phyloP scores from a whole-genome alignment of 805 yeast species.

The Nakazawaea wyomingensis region DNA sequence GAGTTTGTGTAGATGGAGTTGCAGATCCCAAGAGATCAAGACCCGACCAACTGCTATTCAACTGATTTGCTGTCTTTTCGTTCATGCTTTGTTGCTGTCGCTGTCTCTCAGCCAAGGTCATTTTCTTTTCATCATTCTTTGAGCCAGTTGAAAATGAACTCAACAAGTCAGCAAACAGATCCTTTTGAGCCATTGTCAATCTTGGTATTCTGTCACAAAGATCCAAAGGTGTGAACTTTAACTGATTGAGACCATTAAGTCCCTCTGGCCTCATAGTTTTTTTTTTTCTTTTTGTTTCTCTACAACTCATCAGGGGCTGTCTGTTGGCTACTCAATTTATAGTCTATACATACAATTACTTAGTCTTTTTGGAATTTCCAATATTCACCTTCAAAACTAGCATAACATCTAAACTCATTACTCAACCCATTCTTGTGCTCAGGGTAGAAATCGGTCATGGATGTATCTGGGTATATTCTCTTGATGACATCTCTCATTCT shows the following conservation, averaged over 20 bases:
- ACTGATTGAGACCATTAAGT: too few species aligned
- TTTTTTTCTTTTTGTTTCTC: too few species aligned
- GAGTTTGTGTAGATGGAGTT: conserved; percentile 5
- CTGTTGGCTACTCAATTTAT: background rate
- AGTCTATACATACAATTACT: background rate
- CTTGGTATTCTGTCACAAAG: too few species aligned
- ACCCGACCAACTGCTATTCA: conserved; percentile 26
- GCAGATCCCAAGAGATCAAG: conserved; percentile 31
- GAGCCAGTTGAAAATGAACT: conserved; percentile 23
- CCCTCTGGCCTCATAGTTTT: too few species aligned
- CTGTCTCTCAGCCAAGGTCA: conserved; percentile 31
- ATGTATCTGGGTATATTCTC: conserved; percentile 57
- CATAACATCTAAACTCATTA: conserved; percentile 84
- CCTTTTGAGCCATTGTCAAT: conserved; percentile 19
- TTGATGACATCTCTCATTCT: conserved; percentile 67
- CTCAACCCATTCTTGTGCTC: conserved; percentile 81
- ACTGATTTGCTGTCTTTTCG: background rate
- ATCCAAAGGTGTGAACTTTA: too few species aligned
- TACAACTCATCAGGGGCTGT: too few species aligned
- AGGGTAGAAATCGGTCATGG: conserved; percentile 65
- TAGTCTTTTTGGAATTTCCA: conserved; percentile 51
- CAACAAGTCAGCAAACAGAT: conserved; percentile 40
- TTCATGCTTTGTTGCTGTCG: conserved; percentile 13
- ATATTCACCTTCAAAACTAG: conserved; percentile 60
- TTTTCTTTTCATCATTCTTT: conserved; percentile 21